Evolutionary conservation across 2,329 filamentous ascomycete species (phyloP).

Genomic region (Cercospora janseana): DNA sequence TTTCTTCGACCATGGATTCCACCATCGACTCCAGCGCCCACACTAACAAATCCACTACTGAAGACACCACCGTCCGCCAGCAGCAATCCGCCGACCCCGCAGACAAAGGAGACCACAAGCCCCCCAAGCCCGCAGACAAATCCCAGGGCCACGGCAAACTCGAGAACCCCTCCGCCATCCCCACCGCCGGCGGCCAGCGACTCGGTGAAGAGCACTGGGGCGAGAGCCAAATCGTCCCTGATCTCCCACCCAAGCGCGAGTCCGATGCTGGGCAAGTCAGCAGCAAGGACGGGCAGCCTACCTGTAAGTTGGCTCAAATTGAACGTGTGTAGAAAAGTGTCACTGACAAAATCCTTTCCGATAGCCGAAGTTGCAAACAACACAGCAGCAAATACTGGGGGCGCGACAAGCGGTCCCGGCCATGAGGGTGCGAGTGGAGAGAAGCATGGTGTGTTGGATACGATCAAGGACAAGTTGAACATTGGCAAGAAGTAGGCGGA

Average conservation of each 20-base stretch:
- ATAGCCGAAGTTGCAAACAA: constrained; percentile 23
- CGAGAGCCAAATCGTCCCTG: constrained; percentile 37
- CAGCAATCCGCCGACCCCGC: neutral
- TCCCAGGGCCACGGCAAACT: constrained; percentile 12
- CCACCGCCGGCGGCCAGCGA: constrained; percentile 35
- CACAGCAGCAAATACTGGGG: constrained; percentile 33
- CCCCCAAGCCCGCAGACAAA: constrained; percentile 12
- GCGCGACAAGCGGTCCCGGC: constrained; percentile 19
- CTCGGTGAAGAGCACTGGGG: constrained; percentile 38
- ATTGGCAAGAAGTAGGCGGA: constrained; percentile 25
- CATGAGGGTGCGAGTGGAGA: constrained; percentile 11
- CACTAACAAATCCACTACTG: constrained; percentile 3
- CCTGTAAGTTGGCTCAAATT: constrained; percentile 27
- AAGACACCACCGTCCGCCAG: neutral
- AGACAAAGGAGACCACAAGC: constrained; percentile 17
- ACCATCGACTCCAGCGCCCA: constrained; percentile 1
- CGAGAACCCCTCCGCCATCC: constrained; percentile 35
- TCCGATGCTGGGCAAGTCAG: constrained; percentile 18
- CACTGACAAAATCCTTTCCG: neutral
- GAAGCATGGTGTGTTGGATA: constrained; percentile 32
- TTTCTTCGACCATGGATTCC: constrained; percentile 1
- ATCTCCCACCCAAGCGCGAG: constrained; percentile 25
- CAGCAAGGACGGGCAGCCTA: constrained; percentile 31
- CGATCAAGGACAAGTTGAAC: constrained; percentile 32
- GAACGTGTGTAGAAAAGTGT: neutral